phyloP scores from a whole-genome alignment of 1,284 basidiomycete genomes.

The Leccinum fallax region DNA sequence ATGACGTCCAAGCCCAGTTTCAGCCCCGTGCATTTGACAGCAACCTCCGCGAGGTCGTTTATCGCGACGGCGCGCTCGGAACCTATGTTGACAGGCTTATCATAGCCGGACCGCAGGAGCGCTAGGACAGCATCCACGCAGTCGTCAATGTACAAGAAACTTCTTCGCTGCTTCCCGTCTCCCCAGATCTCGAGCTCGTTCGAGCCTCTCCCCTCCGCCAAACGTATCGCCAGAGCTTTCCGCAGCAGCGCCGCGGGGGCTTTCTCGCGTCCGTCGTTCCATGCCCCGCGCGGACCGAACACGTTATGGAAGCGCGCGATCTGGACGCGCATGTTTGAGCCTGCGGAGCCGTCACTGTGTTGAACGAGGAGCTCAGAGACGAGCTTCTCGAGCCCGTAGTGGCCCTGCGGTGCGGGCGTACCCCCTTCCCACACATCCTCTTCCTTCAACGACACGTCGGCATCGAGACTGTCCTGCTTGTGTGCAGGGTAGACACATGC shows the following conservation, averaged over 20 bases:
- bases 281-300: conserved; percentile 55
- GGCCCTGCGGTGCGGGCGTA: conserved; percentile 50
- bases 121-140: conserved; percentile 50
- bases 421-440: conserved; percentile 42
- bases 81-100: conserved; percentile 52
- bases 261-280: conserved; percentile 58
- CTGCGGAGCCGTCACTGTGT: conserved; percentile 24
- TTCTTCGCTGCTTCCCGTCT: conserved; percentile 52
- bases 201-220: conserved; percentile 1
- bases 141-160: conserved; percentile 59
- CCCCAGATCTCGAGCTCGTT: conserved; percentile 58
- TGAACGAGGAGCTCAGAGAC: conserved; percentile 49
- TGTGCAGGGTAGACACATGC: conserved; percentile 57
- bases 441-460: conserved; percentile 50
- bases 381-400: conserved; percentile 63
- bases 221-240: conserved; percentile 46
- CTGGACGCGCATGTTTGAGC: conserved; percentile 30
- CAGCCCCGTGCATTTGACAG: conserved; percentile 39
- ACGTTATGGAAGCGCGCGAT: conserved; percentile 64
- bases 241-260: conserved; percentile 59
- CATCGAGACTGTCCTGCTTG: conserved; percentile 38
- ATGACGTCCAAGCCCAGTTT: conserved; percentile 28
- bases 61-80: conserved; percentile 50
- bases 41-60: conserved; percentile 45
- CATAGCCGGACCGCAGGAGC: conserved; percentile 42